Evolutionary conservation across 129 eudicot species (phyloP), one percentile per base, ranked within the genome.

Genomic region (Tanacetum coccineum): DNA sequence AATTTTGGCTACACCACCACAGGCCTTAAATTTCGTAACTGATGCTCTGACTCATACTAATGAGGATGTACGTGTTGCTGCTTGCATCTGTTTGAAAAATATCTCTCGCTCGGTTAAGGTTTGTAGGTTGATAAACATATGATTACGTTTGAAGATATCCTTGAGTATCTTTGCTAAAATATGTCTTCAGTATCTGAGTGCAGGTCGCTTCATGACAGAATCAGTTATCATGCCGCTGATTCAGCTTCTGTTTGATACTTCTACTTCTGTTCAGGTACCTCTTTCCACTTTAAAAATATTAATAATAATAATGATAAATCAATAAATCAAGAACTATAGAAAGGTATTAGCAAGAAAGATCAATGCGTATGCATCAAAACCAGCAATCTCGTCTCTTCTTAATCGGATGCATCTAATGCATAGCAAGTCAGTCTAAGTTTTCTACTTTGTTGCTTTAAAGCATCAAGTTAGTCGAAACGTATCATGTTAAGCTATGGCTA

Each of bases 51-150:
- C 78, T 81, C 93, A 94, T 79, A 86, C 85, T 74, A 67, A 75
- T 53, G 58, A 74, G 51, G 93, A 94, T 59, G 95, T 89, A 46
- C 90, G 95, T 54, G 64, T 78, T 81, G 99, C 99, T 21, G 90
- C 99, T 54, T 94, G 95, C 75, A 70, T 79, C 36, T 89, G 95
- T 71, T 81, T 94, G 74, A 87, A 76, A 70, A 89, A 81, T 72
- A 80, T 89, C 51, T 84, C 99, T 47, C 97, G 99, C 48, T 94
- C 99, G 21, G 85, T 89, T 64, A 87, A 94, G 99, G 99, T 94
- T 75, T n/a, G 88, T 30, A 32, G 48, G 42, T 30, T 53, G 26
- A 50, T 28, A 20, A 62, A 4, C 10, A 55, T 26, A 13, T 58
- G 11, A 15, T 45, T 18, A 40, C 8, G 13, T 17, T 40, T 49